Conservation (phyloP, 2,329 filamentous ascomycete genomes). For the Xylaria sp. region DNA sequence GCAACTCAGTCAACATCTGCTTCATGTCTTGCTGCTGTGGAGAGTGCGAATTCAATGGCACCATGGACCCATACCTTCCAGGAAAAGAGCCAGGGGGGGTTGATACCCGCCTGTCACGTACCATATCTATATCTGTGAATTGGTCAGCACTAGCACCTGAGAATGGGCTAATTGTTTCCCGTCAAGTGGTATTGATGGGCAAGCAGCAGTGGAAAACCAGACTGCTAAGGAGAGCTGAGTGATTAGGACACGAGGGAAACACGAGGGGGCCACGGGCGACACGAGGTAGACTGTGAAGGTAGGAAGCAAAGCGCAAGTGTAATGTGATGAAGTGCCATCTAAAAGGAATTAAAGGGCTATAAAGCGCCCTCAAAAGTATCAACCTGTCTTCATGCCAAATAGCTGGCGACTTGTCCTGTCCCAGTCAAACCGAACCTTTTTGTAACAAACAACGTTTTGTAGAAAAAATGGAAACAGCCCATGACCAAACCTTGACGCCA, state of each 20-base stretch:
- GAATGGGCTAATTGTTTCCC: slow-evolving; percentile 1
- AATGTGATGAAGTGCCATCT: slow-evolving; percentile 36
- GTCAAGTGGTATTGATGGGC: slow-evolving; percentile 1
- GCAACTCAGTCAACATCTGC: not conserved
- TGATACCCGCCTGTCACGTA: not conserved
- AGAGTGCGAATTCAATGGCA: not conserved
- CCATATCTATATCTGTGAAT: slow-evolving; percentile 13
- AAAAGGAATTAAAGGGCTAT: slow-evolving; percentile 41
- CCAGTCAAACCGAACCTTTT: slow-evolving; percentile 40
- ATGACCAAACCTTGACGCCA: slow-evolving; percentile 46
- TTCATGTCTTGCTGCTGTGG: not conserved
- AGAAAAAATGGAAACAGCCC: slow-evolving; percentile 37
- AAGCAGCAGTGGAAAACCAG: not conserved
- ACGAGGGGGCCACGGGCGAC: slow-evolving; percentile 12
- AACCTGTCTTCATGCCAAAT: slow-evolving; percentile 39
- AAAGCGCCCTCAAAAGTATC: slow-evolving; percentile 33
- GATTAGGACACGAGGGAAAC: slow-evolving; percentile 12
- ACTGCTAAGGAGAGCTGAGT: not conserved
- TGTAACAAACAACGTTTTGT: slow-evolving; percentile 37
- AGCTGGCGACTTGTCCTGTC: slow-evolving; percentile 34
- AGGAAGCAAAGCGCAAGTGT: slow-evolving; percentile 27
- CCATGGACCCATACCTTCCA: no score
- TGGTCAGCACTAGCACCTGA: slow-evolving; percentile 18
- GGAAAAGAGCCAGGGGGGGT: not conserved
- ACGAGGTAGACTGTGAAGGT: slow-evolving; percentile 24